phyloP scores from a whole-genome alignment of 495 filamentous ascomycete genomes.

The Aspergillus nidulans region DNA sequence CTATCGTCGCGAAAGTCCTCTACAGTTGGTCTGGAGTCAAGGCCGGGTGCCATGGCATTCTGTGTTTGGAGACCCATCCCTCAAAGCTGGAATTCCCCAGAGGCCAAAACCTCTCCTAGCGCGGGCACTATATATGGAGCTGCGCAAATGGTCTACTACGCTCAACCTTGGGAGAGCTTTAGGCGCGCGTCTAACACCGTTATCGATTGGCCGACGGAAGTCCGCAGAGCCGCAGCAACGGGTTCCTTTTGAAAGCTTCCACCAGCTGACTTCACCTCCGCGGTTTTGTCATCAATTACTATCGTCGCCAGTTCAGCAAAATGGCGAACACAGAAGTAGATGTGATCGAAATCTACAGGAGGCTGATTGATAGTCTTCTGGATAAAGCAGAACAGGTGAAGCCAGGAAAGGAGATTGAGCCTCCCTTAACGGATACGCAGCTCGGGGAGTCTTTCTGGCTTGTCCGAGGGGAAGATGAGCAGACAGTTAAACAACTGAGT shows the following conservation, averaged over 20 bases:
- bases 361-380: slow-evolving; percentile 58
- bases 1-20: slow-evolving; percentile 73
- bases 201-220: slow-evolving; percentile 16
- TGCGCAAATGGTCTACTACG: slow-evolving; percentile 26
- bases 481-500: slow-evolving; percentile 20
- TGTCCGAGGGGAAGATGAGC: slow-evolving; percentile 26
- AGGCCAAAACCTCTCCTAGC: slow-evolving; percentile 18
- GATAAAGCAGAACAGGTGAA: slow-evolving; percentile 61
- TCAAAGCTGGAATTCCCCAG: slow-evolving; percentile 27
- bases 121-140: slow-evolving; percentile 23
- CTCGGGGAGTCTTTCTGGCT: slow-evolving; percentile 40
- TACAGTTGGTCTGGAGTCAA: slow-evolving; percentile 54
- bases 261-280: slow-evolving; percentile 1
- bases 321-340: slow-evolving; percentile 52
- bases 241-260: neutral
- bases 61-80: slow-evolving; percentile 34
- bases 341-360: slow-evolving; percentile 52
- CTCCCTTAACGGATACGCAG: slow-evolving; percentile 59
- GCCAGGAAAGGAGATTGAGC: slow-evolving; percentile 64
- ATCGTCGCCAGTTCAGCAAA: slow-evolving; percentile 8
- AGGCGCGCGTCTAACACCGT: slow-evolving; percentile 22
- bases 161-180: slow-evolving; percentile 19
- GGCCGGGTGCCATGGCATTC: slow-evolving; percentile 42
- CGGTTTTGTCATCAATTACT: neutral
- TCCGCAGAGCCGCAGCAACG: slow-evolving; percentile 29